Conservation (phyloP, 1,139 yeast genomes). For the Hansenula anomala region DNA sequence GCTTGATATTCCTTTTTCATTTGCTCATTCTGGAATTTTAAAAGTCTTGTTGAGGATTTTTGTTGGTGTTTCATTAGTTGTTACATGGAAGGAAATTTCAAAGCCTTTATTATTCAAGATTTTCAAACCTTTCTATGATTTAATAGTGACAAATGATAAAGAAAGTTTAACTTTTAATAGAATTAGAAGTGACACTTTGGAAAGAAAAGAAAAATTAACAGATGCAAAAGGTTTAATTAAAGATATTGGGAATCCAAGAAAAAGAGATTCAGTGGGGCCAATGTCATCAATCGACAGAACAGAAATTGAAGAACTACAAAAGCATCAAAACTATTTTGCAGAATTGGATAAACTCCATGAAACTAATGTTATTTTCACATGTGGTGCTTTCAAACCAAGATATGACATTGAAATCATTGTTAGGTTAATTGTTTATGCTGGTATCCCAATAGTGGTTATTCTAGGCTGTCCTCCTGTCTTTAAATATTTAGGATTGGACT, state of each 20-base stretch:
- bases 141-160: conserved; percentile 22
- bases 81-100: conserved; percentile 62
- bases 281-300: conserved; percentile 17
- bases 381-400: conserved; percentile 29
- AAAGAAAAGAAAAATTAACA: conserved; percentile 30
- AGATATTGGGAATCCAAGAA: conserved; percentile 7
- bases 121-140: conserved; percentile 42
- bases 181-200: conserved; percentile 23
- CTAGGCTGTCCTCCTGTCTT: conserved; percentile 36
- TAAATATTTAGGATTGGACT: conserved; percentile 12
- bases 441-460: conserved; percentile 49
- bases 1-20: conserved; percentile 34
- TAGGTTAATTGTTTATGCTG: conserved; percentile 68
- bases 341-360: conserved; percentile 19
- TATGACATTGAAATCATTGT: conserved; percentile 75
- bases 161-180: conserved; percentile 14
- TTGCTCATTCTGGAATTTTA: conserved; percentile 35
- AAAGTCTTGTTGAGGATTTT: conserved; percentile 41
- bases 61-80: conserved; percentile 57
- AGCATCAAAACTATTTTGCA: conserved; percentile 10
- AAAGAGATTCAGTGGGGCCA: conserved; percentile 19
- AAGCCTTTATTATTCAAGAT: conserved; percentile 56
- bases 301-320: conserved; percentile 17
- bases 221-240: conserved; percentile 33
- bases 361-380: conserved; percentile 14